Evolutionary conservation across 371 early-diverging fungal genomes (phyloP).

Genomic region (Mucor velutinosus): DNA sequence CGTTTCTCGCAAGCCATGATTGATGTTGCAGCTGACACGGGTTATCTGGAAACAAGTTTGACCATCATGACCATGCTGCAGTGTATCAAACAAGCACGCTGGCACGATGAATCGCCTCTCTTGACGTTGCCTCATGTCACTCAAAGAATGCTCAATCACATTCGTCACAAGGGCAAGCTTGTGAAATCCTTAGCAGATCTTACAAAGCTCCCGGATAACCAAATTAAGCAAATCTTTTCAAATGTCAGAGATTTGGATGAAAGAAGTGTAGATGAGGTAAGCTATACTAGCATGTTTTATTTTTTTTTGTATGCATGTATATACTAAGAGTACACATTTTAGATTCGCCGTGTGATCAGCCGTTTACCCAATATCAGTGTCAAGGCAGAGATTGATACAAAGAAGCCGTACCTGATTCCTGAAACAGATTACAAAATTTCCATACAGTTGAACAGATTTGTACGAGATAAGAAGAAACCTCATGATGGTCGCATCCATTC

Average conservation of each 20-base stretch:
- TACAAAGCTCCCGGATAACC: slow-evolving; percentile 45
- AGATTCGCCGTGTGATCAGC: slow-evolving; percentile 60
- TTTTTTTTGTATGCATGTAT: neutral
- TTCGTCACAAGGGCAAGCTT: slow-evolving; percentile 38
- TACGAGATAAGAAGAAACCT: slow-evolving; percentile 27
- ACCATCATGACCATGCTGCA: slow-evolving; percentile 80
- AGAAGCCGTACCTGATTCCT: slow-evolving; percentile 48
- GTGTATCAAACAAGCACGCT: slow-evolving; percentile 88
- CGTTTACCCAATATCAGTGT: slow-evolving; percentile 65
- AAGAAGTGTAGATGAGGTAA: slow-evolving; percentile 41
- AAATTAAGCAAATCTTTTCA: slow-evolving; percentile 55
- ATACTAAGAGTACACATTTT: slow-evolving; percentile 16
- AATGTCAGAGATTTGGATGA: slow-evolving; percentile 43
- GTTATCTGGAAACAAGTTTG: slow-evolving; percentile 62
- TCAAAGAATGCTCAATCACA: slow-evolving; percentile 39
- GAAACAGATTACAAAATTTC: slow-evolving; percentile 55
- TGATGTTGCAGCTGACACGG: slow-evolving; percentile 79
- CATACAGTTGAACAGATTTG: slow-evolving; percentile 43
- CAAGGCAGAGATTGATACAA: slow-evolving; percentile 36
- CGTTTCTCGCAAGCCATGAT: slow-evolving; percentile 93
- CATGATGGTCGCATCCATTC: slow-evolving; percentile 71
- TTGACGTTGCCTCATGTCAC: slow-evolving; percentile 72
- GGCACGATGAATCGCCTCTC: slow-evolving; percentile 76
- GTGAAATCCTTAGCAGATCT: slow-evolving; percentile 51
- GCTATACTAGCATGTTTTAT: neutral